Conservation (phyloP, 192 early-diverging fungal genomes). For the Linnemannia schmuckeri region DNA sequence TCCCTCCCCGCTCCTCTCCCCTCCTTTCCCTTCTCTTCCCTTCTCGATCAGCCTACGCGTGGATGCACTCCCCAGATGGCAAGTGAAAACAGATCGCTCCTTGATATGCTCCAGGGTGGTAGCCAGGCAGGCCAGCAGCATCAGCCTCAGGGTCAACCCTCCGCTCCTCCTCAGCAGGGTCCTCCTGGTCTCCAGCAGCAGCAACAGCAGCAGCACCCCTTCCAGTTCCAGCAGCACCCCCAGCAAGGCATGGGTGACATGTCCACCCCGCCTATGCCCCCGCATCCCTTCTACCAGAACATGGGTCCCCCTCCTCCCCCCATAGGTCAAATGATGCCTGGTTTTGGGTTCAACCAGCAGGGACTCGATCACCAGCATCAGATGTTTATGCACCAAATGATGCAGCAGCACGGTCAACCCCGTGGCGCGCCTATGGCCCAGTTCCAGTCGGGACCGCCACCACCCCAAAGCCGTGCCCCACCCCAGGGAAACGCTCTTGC, state of each 20-base stretch:
- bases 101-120: constrained; percentile 56
- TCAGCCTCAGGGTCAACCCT: neutral
- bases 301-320: constrained; percentile 36
- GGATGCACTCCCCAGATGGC: constrained; percentile 23
- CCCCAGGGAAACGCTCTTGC: constrained; percentile 43
- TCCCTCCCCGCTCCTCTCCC: neutral
- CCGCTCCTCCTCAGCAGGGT: neutral
- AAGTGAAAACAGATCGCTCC: constrained; percentile 50
- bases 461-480: constrained; percentile 37
- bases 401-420: constrained; percentile 30
- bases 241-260: constrained; percentile 16
- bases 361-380: constrained; percentile 42
- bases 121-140: constrained; percentile 13
- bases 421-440: constrained; percentile 29
- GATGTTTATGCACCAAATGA: constrained; percentile 40
- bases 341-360: constrained; percentile 32
- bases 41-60: neutral
- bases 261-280: constrained; percentile 5
- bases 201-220: constrained; percentile 24
- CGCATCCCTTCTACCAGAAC: constrained; percentile 25
- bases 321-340: constrained; percentile 52
- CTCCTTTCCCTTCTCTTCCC: neutral
- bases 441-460: constrained; percentile 27
- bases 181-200: constrained; percentile 17
- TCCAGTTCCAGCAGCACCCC: constrained; percentile 21